Conservation (phyloP, 192 early-diverging fungal species). For the Chytriomyces sp. region DNA sequence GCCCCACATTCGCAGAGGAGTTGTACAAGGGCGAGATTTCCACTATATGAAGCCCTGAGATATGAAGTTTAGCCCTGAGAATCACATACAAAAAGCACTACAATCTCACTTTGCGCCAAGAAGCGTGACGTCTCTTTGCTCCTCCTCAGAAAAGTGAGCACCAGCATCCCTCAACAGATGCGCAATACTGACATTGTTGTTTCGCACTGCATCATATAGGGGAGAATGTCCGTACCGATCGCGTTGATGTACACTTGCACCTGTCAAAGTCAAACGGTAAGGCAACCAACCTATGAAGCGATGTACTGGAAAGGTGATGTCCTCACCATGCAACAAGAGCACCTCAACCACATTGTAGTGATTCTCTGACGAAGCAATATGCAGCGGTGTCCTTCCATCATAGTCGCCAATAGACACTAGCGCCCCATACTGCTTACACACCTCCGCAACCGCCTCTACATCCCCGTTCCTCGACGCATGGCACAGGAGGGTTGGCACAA, state of each 20-base stretch:
- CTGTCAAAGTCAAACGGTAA: slow-evolving; percentile 67
- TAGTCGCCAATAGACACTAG: slow-evolving; percentile 77
- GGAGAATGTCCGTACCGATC: slow-evolving; percentile 90
- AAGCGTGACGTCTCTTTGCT: slow-evolving; percentile 67
- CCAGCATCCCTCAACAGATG: slow-evolving; percentile 74
- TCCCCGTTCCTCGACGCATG: slow-evolving; percentile 85
- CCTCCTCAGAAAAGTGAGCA: slow-evolving; percentile 86
- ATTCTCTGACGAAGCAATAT: slow-evolving; percentile 80
- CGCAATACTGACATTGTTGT: slow-evolving; percentile 64
- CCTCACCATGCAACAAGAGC: slow-evolving; percentile 19
- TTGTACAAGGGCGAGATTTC: slow-evolving; percentile 54
- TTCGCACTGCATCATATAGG: slow-evolving; percentile 77
- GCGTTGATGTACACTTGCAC: slow-evolving; percentile 87
- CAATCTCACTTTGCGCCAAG: slow-evolving; percentile 55
- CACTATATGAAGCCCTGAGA: slow-evolving; percentile 43
- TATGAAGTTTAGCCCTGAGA: not conserved
- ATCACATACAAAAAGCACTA: slow-evolving; percentile 11
- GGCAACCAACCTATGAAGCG: not conserved
- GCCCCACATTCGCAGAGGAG: slow-evolving; percentile 65
- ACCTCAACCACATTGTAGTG: slow-evolving; percentile 69
- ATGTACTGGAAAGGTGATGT: not conserved
- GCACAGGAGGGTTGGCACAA: slow-evolving; percentile 84
- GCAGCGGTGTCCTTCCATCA: slow-evolving; percentile 76
- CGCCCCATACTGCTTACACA: slow-evolving; percentile 58
- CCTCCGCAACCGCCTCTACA: slow-evolving; percentile 70